Conservation (phyloP, 2,329 filamentous ascomycete genomes). For the Microdochium bolleyi region DNA sequence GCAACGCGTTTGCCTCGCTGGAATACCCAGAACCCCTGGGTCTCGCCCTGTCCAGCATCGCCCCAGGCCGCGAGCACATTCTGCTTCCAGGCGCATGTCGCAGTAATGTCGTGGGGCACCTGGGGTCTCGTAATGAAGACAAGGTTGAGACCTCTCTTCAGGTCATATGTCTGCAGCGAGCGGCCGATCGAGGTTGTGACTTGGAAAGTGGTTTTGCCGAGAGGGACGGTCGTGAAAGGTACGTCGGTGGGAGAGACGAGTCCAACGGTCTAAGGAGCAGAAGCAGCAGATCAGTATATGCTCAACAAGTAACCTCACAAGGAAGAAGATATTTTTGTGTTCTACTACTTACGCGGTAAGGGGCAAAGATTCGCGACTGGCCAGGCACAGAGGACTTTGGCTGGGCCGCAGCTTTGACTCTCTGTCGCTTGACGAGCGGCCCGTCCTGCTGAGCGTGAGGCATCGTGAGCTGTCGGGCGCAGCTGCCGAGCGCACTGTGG, state of each 20-base stretch:
- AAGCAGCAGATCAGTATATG: background rate
- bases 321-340: too few species aligned
- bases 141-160: constrained; percentile 81
- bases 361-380: constrained; percentile 81
- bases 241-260: constrained; percentile 86
- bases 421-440: constrained; percentile 71
- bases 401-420: constrained; percentile 39
- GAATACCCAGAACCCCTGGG: constrained; percentile 79
- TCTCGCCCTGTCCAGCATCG: constrained; percentile 38
- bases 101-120: constrained; percentile 78
- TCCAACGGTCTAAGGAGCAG: constrained; percentile 65
- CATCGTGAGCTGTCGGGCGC: constrained; percentile 29
- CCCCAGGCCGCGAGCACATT: constrained; percentile 88
- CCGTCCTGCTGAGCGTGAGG: constrained; percentile 50
- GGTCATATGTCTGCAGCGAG: constrained; percentile 90
- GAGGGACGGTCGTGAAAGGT: constrained; percentile 80
- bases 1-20: constrained; percentile 81
- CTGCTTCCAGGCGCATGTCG: constrained; percentile 81
- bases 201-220: constrained; percentile 93
- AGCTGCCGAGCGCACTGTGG: background rate
- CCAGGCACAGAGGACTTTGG: constrained; percentile 28
- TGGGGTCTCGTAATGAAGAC: constrained; percentile 90
- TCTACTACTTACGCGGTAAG: constrained; percentile 65
- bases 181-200: constrained; percentile 91
- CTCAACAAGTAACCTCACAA: constrained; percentile 1